A percentile compares a stretch with the other conserved stretches of the same genome.
These are phyloP conservation scores for Silene vulgaris DNA, from an alignment of 179 eudicot genomes.

Conservation along the genomic window DNA sequence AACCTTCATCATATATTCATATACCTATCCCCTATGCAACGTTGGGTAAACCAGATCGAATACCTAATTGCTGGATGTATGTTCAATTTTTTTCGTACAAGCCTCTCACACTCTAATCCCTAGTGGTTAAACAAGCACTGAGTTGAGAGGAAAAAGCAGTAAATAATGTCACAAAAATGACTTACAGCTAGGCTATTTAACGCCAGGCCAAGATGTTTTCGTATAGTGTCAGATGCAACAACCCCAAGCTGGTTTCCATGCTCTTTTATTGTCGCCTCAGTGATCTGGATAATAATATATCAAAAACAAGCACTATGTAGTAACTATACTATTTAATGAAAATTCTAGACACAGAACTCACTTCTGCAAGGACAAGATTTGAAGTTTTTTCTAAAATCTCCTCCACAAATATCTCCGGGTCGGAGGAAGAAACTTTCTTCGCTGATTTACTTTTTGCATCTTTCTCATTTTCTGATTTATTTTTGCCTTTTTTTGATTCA, in stretches of 20 bases:
- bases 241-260: conserved; percentile 61
- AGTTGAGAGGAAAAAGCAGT: not conserved
- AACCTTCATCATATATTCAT: too few species aligned
- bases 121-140: not conserved
- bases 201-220: conserved; percentile 55
- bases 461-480: conserved; percentile 19
- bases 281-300: conserved; percentile 42
- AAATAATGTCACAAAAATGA: conserved; percentile 15
- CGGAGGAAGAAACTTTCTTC: conserved; percentile 29
- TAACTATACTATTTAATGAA: not conserved
- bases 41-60: not conserved
- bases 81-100: not conserved
- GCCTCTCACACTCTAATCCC: not conserved
- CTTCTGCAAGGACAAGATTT: conserved; percentile 65
- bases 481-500: conserved; percentile 25
- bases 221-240: conserved; percentile 45
- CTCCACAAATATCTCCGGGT: conserved; percentile 58
- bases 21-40: not conserved
- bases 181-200: conserved; percentile 71
- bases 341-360: conserved; percentile 27
- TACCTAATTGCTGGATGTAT: not conserved
- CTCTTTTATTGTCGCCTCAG: conserved; percentile 43
- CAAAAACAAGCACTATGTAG: conserved; percentile 10
- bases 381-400: conserved; percentile 65
- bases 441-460: conserved; percentile 37